A percentile compares a stretch with the other conserved stretches of the same genome.
Conservation (phyloP, 2,329 filamentous ascomycete species). For the Amphichorda felina region DNA sequence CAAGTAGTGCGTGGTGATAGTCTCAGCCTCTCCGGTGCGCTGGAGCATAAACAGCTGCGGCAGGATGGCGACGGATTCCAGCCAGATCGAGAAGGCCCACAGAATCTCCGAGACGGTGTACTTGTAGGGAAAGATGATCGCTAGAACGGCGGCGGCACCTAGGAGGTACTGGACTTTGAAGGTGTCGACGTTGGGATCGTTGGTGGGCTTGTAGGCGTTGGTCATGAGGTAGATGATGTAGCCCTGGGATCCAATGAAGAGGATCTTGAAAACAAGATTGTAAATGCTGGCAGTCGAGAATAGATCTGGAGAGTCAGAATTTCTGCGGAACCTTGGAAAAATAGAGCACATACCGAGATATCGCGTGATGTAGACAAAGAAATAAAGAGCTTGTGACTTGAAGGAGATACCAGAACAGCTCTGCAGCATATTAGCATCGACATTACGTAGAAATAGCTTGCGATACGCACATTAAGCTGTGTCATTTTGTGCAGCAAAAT, state of each 20-base stretch:
- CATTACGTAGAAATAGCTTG: background rate
- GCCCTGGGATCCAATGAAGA: conserved; percentile 81
- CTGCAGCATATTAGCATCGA: conserved; percentile 32
- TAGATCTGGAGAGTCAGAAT: conserved; percentile 61
- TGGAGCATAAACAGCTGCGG: conserved; percentile 98
- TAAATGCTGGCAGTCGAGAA: conserved; percentile 78
- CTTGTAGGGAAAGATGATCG: conserved; percentile 71
- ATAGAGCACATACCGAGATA: conserved; percentile 58
- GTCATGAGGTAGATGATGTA: conserved; percentile 99
- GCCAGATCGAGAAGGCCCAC: conserved; percentile 98
- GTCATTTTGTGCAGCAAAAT: conserved; percentile 97
- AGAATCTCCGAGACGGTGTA: conserved; percentile 78
- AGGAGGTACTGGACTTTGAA: conserved; percentile 95
- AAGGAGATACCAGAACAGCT: conserved; percentile 97
- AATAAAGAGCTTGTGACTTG: conserved; percentile 93
- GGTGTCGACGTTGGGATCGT: conserved; percentile 93
- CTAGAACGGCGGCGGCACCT: conserved; percentile 66
- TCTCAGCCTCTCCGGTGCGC: conserved; percentile 93
- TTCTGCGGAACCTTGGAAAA: too few relatives aligned
- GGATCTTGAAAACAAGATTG: conserved; percentile 90
- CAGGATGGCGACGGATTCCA: conserved; percentile 91
- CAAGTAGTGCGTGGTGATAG: conserved; percentile 97
- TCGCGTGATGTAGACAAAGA: conserved; percentile 85
- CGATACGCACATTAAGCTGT: conserved; percentile 62
- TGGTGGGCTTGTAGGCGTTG: conserved; percentile 92